Conservation (phyloP, 805 yeast species). For the Metschnikowia aberdeeniae region DNA sequence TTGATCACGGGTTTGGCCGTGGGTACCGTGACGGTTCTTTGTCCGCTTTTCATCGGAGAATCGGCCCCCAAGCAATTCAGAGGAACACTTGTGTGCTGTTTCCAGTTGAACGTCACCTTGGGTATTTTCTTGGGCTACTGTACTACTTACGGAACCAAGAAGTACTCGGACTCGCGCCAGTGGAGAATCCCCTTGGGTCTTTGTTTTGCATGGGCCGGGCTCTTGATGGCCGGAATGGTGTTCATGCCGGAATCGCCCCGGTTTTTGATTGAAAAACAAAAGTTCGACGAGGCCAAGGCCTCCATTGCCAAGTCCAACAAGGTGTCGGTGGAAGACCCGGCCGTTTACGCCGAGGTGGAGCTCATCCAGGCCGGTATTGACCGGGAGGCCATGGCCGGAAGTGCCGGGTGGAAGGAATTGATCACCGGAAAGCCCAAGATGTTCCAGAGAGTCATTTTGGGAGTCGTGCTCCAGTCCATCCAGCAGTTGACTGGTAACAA, state of each 20-base stretch:
- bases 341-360: conserved; percentile 51
- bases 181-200: conserved; percentile 68
- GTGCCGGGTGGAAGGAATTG: conserved; percentile 62
- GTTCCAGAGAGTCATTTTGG: conserved; percentile 51
- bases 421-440: conserved; percentile 63
- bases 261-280: conserved; percentile 49
- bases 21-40: conserved; percentile 66
- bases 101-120: conserved; percentile 64
- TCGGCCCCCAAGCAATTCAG: conserved; percentile 66
- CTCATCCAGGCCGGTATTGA: conserved; percentile 57
- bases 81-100: conserved; percentile 67
- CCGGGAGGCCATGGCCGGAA: conserved; percentile 58
- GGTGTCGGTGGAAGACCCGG: conserved; percentile 48
- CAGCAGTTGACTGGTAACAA: conserved; percentile 63
- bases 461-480: conserved; percentile 55
- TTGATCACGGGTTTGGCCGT: conserved; percentile 66
- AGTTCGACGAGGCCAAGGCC: conserved; percentile 48
- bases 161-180: conserved; percentile 46
- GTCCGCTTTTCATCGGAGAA: conserved; percentile 65
- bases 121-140: conserved; percentile 73
- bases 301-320: conserved; percentile 60
- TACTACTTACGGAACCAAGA: conserved; percentile 60
- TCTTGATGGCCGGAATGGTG: conserved; percentile 48
- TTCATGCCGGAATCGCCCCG: conserved; percentile 71
- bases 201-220: conserved; percentile 43